Percentiles rank a stretch among this genome's conserved stretches.
Conservation (phyloP, 768 basidiomycete genomes). For the Pleurotus cornucopiae region DNA sequence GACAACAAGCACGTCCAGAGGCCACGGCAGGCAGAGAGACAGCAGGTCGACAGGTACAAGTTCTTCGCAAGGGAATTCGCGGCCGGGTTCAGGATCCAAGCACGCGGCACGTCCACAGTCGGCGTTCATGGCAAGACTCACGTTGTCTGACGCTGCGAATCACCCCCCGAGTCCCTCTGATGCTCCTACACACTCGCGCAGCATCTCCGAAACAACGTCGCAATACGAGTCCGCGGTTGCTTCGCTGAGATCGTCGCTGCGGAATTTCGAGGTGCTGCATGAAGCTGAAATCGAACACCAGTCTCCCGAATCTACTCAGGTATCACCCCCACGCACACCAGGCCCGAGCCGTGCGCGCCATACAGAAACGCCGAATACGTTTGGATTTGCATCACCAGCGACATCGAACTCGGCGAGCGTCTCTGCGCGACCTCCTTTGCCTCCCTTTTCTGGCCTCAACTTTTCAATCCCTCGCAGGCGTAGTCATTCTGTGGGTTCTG, state of each 20-base stretch:
- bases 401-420: not conserved
- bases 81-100: not conserved
- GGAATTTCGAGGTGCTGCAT: not conserved
- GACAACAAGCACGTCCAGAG: not conserved
- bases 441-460: not conserved
- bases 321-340: not conserved
- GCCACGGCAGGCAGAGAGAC: not conserved
- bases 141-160: not conserved
- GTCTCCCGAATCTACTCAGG: not conserved
- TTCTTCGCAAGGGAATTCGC: not conserved
- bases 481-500: not conserved
- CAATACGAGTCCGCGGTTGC: not conserved
- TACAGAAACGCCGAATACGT: conserved; percentile 1
- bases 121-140: not conserved
- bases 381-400: not conserved
- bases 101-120: conserved; percentile 2
- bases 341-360: not conserved
- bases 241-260: not conserved
- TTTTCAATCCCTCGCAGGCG: not conserved
- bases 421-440: not conserved
- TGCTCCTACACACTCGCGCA: not conserved
- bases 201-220: conserved; percentile 2
- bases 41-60: conserved; percentile 1
- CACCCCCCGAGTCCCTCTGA: conserved; percentile 7
- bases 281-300: no score